Evolutionary conservation across 2,329 filamentous ascomycete genomes (phyloP).

Genomic region (Leptographium lundbergii): DNA sequence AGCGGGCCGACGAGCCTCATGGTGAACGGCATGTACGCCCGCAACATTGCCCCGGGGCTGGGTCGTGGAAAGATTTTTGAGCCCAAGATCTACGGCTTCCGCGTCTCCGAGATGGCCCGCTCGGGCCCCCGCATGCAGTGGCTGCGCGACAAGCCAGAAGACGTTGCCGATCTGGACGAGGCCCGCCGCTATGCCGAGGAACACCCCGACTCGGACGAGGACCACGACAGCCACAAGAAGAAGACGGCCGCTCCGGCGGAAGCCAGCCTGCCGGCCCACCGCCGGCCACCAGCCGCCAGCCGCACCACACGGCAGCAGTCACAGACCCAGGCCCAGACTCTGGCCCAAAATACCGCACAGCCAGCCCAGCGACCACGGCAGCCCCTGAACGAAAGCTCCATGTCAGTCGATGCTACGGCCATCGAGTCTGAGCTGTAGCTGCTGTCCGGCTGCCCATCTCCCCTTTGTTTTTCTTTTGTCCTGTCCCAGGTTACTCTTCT

Average conservation of each 20-base stretch:
- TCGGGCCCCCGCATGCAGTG: slow-evolving; percentile 95
- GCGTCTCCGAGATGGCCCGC: slow-evolving; percentile 78
- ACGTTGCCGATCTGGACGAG: slow-evolving; percentile 79
- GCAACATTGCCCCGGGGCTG: slow-evolving; percentile 80
- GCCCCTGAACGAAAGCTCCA: slow-evolving; percentile 42
- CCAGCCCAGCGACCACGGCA: slow-evolving; percentile 28
- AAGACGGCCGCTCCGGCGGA: slow-evolving; percentile 25
- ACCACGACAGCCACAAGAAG: slow-evolving; percentile 27
- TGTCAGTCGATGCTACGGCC: slow-evolving; percentile 42
- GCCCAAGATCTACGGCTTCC: slow-evolving; percentile 91
- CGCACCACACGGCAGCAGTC: slow-evolving; percentile 24
- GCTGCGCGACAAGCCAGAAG: slow-evolving; percentile 71
- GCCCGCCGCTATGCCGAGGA: slow-evolving; percentile 40
- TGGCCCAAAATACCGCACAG: neutral
- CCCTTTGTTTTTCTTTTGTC: neutral
- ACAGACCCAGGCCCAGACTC: slow-evolving; percentile 3
- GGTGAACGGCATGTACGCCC: slow-evolving; percentile 77
- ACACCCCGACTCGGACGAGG: slow-evolving; percentile 44
- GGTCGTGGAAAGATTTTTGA: slow-evolving; percentile 80
- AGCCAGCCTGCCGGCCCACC: slow-evolving; percentile 15
- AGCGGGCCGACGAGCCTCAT: slow-evolving; percentile 19
- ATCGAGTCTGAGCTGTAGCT: slow-evolving; percentile 41
- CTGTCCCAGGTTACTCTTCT: neutral
- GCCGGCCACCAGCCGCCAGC: slow-evolving; percentile 29
- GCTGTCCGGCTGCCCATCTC: neutral